Conservation (phyloP, 305 asterid species). For the Solanum chacoense region DNA sequence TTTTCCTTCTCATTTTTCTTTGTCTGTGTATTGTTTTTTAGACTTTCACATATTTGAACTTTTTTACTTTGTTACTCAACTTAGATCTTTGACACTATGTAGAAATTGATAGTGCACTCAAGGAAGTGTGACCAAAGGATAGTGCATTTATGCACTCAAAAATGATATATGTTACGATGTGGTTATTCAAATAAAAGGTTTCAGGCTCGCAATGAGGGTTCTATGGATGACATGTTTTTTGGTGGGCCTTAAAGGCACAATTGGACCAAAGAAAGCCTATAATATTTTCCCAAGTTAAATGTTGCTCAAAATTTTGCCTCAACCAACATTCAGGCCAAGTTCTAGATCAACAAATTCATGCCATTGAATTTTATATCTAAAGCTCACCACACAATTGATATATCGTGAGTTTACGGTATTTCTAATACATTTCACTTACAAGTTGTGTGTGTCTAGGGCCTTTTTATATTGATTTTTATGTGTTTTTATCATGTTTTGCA, state of each 20-base stretch:
- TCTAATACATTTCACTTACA: too few relatives aligned
- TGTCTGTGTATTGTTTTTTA: background rate
- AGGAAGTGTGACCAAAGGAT: background rate
- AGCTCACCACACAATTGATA: background rate
- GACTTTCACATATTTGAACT: background rate
- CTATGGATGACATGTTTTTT: background rate
- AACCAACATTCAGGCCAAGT: background rate
- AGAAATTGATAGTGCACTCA: background rate
- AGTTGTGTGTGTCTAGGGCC: too few relatives aligned
- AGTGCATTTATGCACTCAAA: background rate
- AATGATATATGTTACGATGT: background rate
- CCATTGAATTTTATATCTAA: background rate
- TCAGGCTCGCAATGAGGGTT: background rate
- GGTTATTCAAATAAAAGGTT: background rate
- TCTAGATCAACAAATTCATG: background rate
- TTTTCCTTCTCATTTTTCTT: background rate
- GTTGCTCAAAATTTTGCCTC: background rate
- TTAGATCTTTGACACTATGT: background rate
- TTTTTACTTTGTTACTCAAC: background rate
- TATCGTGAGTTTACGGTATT: too few relatives aligned
- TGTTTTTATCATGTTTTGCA: too few relatives aligned
- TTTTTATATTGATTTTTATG: too few relatives aligned
- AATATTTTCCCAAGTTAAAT: background rate
- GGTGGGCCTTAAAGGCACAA: background rate
- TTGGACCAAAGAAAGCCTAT: background rate